A percentile compares a stretch with the other conserved stretches of the same genome.
phyloP scores from a whole-genome alignment of 805 yeast genomes.

The Candida insectorum region DNA sequence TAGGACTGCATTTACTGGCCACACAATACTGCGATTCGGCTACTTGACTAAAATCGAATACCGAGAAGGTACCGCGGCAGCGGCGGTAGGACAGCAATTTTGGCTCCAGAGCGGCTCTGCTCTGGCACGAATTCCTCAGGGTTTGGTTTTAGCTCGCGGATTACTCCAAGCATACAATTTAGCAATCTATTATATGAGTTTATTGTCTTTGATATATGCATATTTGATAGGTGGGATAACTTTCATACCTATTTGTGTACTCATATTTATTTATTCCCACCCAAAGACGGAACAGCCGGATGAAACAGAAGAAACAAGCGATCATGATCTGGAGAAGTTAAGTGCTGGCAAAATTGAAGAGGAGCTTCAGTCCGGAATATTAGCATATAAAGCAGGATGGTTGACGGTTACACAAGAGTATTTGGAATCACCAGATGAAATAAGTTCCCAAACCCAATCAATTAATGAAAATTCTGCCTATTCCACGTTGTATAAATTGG shows the following conservation, averaged over 20 bases:
- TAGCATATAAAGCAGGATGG: slow-evolving; percentile 72
- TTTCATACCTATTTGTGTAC: slow-evolving; percentile 58
- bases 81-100: too few species aligned
- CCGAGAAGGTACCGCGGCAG: too few species aligned
- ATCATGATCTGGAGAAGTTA: slow-evolving; percentile 15
- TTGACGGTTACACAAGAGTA: slow-evolving; percentile 79
- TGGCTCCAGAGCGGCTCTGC: too few species aligned
- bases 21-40: too few species aligned
- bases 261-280: slow-evolving; percentile 36
- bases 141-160: too few species aligned
- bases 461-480: slow-evolving; percentile 53
- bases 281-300: slow-evolving; percentile 20
- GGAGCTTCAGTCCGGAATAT: slow-evolving; percentile 54
- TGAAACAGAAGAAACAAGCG: slow-evolving; percentile 2
- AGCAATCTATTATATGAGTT: too few species aligned
- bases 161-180: too few species aligned
- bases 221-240: slow-evolving; percentile 82
- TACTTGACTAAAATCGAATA: too few species aligned
- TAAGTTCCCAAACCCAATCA: slow-evolving; percentile 42
- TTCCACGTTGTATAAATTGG: slow-evolving; percentile 56
- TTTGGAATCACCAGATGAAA: slow-evolving; percentile 43
- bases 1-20: too few species aligned
- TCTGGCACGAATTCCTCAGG: too few species aligned
- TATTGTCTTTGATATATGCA: slow-evolving; percentile 32
- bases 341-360: slow-evolving; percentile 69